These are phyloP conservation scores for Tetrahymena borealis DNA, from an alignment of 73 alveolate species.

Conservation along the genomic window DNA sequence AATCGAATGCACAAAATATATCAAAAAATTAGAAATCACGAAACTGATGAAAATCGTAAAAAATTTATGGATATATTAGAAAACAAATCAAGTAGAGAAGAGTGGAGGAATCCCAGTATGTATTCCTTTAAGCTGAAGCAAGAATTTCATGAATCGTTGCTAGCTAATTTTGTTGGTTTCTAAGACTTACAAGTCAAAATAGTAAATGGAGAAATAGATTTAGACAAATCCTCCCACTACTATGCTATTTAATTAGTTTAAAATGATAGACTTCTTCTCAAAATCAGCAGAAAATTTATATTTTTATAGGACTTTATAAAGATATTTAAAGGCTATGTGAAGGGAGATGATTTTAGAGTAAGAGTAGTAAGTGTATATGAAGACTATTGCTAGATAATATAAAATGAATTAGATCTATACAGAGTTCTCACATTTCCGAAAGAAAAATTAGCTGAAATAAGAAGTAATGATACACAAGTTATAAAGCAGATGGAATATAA, in stretches of 20 bases:
- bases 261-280: background rate
- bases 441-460: background rate
- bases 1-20: background rate
- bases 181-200: background rate
- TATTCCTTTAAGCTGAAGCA: background rate
- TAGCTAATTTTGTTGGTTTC: background rate
- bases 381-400: background rate
- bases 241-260: background rate
- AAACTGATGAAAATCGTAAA: background rate
- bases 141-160: background rate
- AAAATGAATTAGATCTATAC: background rate
- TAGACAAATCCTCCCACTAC: background rate
- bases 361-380: background rate
- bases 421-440: background rate
- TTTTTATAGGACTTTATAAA: background rate
- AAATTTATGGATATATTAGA: background rate
- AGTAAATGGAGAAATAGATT: background rate
- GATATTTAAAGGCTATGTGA: background rate
- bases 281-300: background rate
- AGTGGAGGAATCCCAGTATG: background rate
- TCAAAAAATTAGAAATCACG: background rate
- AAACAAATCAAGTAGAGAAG: background rate
- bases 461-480: background rate
- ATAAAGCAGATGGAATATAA: background rate
- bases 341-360: background rate